These are phyloP conservation scores for Xylaria arbuscula DNA, from an alignment of 2,329 filamentous ascomycete genomes.

Conservation along the genomic window DNA sequence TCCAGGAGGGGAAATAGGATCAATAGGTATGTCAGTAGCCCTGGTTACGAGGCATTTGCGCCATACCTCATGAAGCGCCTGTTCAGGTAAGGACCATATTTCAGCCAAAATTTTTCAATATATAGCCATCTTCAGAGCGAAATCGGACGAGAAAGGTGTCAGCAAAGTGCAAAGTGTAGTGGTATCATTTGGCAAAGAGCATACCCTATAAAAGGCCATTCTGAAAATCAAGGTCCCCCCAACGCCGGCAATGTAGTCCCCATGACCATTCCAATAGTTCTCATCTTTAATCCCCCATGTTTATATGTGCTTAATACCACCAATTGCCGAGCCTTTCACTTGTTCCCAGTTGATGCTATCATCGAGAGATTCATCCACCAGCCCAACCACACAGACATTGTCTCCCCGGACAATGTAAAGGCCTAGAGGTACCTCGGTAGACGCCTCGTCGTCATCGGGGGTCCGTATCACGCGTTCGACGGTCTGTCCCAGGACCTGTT, in stretches of 20 bases:
- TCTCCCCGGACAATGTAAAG: slow-evolving; percentile 94
- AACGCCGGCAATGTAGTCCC: slow-evolving; percentile 50
- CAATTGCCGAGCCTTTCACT: slow-evolving; percentile 86
- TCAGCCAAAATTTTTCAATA: neutral
- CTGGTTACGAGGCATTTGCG: slow-evolving; percentile 75
- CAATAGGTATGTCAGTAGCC: slow-evolving; percentile 75
- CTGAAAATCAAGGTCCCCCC: slow-evolving; percentile 25
- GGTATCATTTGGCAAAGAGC: slow-evolving; percentile 51
- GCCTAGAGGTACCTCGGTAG: slow-evolving; percentile 82
- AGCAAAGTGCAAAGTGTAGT: slow-evolving; percentile 44
- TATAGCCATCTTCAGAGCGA: slow-evolving; percentile 17
- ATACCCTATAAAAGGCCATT: slow-evolving; percentile 46
- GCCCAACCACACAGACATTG: slow-evolving; percentile 89
- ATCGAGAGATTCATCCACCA: slow-evolving; percentile 91
- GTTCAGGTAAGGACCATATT: slow-evolving; percentile 60
- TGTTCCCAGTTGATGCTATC: slow-evolving; percentile 91
- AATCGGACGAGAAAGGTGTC: slow-evolving; percentile 43
- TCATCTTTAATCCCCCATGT: slow-evolving; percentile 16
- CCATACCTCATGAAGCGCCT: slow-evolving; percentile 72
- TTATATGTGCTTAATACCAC: slow-evolving; percentile 81
- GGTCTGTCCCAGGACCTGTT: slow-evolving; percentile 80
- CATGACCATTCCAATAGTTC: neutral
- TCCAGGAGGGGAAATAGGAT: slow-evolving; percentile 80
- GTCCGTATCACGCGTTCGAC: slow-evolving; percentile 91
- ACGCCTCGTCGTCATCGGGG: slow-evolving; percentile 83